Evolutionary conservation across 306 rosid species (phyloP).

Genomic region (Fragaria ananassa): DNA sequence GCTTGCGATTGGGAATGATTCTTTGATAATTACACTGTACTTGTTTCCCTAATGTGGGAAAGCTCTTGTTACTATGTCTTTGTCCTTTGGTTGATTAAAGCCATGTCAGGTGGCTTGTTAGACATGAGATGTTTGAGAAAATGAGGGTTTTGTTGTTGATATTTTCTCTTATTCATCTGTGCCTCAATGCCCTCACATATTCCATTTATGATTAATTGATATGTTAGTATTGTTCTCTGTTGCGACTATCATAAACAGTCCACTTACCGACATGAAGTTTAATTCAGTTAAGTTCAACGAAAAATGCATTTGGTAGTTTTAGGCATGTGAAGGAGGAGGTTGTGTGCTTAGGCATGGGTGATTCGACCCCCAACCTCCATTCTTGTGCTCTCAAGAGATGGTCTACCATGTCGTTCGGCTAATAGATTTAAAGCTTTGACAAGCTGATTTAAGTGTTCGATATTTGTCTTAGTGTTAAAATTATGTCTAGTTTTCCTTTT

Average conservation of each 20-base stretch:
- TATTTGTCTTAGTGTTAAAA: no score
- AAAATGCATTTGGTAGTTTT: no score
- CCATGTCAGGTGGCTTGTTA: not conserved
- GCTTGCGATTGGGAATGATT: constrained; percentile 35
- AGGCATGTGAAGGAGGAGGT: no score
- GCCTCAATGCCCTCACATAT: not conserved
- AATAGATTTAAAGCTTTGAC: no score
- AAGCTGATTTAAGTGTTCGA: no score
- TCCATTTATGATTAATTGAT: not conserved
- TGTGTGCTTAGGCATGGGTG: no score
- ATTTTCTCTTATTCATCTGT: not conserved
- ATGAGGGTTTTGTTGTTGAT: not conserved
- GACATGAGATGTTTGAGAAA: not conserved
- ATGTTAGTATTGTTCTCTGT: not conserved
- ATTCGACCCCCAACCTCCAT: no score
- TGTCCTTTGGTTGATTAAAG: not conserved
- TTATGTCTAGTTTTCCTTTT: no score
- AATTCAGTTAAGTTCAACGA: no score
- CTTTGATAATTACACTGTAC: constrained; percentile 22
- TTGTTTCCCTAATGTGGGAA: not conserved
- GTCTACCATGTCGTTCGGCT: no score
- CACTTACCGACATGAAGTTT: no score
- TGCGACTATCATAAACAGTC: not conserved
- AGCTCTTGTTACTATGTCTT: not conserved
- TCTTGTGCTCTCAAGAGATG: no score